phyloP scores from a whole-genome alignment of 495 filamentous ascomycete genomes.

The Xylaria bambusicola region DNA sequence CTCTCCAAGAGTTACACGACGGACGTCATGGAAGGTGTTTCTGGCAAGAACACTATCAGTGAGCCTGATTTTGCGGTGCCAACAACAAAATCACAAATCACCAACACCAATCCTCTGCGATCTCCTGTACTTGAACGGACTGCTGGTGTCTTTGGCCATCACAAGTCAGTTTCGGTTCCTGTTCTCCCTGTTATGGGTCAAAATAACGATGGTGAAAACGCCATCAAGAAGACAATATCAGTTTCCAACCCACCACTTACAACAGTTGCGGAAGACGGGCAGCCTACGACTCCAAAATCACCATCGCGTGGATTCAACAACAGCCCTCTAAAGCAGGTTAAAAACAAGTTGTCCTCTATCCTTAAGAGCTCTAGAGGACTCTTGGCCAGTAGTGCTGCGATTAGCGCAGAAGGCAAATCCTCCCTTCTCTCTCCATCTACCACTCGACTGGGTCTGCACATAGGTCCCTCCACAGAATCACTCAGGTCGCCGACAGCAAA shows the following conservation, averaged over 20 bases:
- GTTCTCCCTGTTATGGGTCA: constrained; percentile 42
- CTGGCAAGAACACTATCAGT: constrained; percentile 45
- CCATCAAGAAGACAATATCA: constrained; percentile 62
- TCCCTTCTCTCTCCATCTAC: constrained; percentile 49
- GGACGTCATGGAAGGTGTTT: constrained; percentile 61
- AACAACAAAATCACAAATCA: constrained; percentile 36
- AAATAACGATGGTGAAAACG: constrained; percentile 39
- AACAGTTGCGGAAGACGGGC: constrained; percentile 42
- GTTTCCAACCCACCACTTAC: constrained; percentile 59
- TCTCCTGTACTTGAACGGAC: constrained; percentile 38
- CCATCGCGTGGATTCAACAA: constrained; percentile 68
- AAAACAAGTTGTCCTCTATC: constrained; percentile 83
- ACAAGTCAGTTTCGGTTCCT: constrained; percentile 58
- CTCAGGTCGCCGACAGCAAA: constrained; percentile 35
- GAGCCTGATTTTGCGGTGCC: constrained; percentile 43
- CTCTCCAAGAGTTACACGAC: constrained; percentile 59
- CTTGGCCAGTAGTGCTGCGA: constrained; percentile 75
- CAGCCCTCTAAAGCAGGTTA: constrained; percentile 83
- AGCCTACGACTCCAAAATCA: constrained; percentile 67
- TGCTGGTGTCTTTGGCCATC: constrained; percentile 41
- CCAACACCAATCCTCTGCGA: constrained; percentile 38
- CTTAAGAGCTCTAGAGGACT: constrained; percentile 82
- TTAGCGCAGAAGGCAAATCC: constrained; percentile 74
- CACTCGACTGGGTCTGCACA: constrained; percentile 36
- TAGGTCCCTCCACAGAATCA: constrained; percentile 40